phyloP scores from a whole-genome alignment of 116 monocot species.

The Trichopus zeylanicus region DNA sequence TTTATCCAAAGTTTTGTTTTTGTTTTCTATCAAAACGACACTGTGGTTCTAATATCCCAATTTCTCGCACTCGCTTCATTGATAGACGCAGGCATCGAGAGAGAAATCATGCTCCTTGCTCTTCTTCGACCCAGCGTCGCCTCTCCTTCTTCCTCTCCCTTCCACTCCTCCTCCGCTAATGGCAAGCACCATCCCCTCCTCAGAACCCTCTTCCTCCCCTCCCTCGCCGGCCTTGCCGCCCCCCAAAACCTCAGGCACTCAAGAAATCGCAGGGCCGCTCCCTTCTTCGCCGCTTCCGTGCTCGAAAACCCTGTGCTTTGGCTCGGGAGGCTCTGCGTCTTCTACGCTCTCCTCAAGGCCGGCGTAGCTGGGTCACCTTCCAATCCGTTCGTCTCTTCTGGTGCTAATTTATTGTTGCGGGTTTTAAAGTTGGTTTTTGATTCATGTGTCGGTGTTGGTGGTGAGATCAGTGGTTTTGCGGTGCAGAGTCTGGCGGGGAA shows the following conservation, averaged over 20 bases:
- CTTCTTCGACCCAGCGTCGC: slow-evolving; percentile 9
- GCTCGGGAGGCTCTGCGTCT: slow-evolving; percentile 71
- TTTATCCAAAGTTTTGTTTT: too few species aligned
- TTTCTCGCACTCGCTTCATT: too few species aligned
- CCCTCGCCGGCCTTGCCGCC: not conserved
- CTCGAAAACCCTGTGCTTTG: slow-evolving; percentile 71
- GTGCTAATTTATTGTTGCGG: slow-evolving; percentile 7
- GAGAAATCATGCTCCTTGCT: too few species aligned
- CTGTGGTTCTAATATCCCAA: too few species aligned
- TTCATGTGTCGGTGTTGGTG: not conserved
- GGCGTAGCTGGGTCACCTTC: slow-evolving; percentile 74
- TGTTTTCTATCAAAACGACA: too few species aligned
- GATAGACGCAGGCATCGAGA: too few species aligned
- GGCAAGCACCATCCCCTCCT: slow-evolving; percentile 9
- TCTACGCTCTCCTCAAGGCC: slow-evolving; percentile 67
- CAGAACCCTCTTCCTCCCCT: slow-evolving; percentile 37
- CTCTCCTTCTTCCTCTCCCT: not conserved
- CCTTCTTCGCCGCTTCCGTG: slow-evolving; percentile 28
- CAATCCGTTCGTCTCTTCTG: slow-evolving; percentile 57
- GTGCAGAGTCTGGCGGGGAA: slow-evolving; percentile 26
- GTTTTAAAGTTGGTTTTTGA: not conserved
- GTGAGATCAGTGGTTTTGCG: not conserved
- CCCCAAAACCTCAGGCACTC: not conserved
- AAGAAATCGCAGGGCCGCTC: not conserved
- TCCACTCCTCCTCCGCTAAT: slow-evolving; percentile 1